phyloP scores from a whole-genome alignment of 176 grass and related monocot genomes.

The Triticum urartu region DNA sequence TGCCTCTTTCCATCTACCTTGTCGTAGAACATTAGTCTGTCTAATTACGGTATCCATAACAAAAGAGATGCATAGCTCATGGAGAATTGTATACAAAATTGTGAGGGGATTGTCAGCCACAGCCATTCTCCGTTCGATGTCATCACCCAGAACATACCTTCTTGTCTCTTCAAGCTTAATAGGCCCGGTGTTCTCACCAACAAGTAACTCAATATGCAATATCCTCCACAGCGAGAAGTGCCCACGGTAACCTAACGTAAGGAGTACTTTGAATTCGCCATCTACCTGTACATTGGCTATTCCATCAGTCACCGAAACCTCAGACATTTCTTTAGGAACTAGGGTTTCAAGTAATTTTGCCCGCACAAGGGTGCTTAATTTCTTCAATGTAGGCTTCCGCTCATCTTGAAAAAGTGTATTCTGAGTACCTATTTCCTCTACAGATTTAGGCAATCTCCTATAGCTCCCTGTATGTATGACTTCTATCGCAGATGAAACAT shows the following conservation, averaged over 20 bases:
- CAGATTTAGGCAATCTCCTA: constrained; percentile 76
- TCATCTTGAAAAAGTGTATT: constrained; percentile 76
- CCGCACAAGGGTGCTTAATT: constrained; percentile 74
- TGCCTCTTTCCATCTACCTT: constrained; percentile 91
- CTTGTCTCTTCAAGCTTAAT: constrained; percentile 86
- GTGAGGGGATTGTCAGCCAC: constrained; percentile 71
- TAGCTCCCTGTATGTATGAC: constrained; percentile 75
- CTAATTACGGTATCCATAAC: constrained; percentile 95
- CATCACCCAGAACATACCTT: constrained; percentile 79
- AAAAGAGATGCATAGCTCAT: constrained; percentile 86
- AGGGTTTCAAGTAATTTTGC: constrained; percentile 83
- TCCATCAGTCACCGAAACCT: constrained; percentile 78
- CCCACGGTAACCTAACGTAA: constrained; percentile 86
- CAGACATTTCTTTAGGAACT: constrained; percentile 77
- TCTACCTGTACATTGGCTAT: constrained; percentile 67
- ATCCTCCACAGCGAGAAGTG: constrained; percentile 83
- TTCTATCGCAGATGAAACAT: constrained; percentile 90
- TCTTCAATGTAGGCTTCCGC: constrained; percentile 77
- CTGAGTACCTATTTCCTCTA: constrained; percentile 81
- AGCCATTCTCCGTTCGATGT: constrained; percentile 95
- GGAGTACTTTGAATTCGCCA: constrained; percentile 89
- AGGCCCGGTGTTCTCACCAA: constrained; percentile 85
- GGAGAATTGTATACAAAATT: constrained; percentile 84
- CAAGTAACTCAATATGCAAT: constrained; percentile 88
- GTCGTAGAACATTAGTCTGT: constrained; percentile 78